Conservation (phyloP, 306 rosid species). For the Begonia peltatifolia region DNA sequence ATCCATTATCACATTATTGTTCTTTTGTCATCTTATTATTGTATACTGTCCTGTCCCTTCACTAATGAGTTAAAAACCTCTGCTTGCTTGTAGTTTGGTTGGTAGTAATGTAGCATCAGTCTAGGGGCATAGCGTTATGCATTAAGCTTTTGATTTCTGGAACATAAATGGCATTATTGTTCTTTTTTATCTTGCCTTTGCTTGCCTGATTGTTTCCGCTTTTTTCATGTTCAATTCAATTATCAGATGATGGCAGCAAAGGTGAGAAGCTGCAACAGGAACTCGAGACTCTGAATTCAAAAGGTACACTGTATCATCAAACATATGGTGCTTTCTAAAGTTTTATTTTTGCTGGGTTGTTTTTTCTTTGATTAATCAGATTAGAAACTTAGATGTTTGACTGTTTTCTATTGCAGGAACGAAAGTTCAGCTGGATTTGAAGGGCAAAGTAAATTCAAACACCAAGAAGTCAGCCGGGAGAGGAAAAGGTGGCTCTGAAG, state of each 20-base stretch:
- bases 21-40: background rate
- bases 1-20: background rate
- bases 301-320: slow-evolving; percentile 35
- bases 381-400: background rate
- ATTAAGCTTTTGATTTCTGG: background rate
- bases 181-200: background rate
- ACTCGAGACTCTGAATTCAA: slow-evolving; percentile 63
- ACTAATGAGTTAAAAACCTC: background rate
- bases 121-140: too few relatives aligned
- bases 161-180: background rate
- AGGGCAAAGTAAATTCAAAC: slow-evolving; percentile 43
- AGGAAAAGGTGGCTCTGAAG: slow-evolving; percentile 36
- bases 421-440: slow-evolving; percentile 69
- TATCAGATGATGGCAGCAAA: slow-evolving; percentile 28
- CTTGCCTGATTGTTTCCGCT: too few relatives aligned
- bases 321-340: slow-evolving; percentile 4
- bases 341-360: background rate
- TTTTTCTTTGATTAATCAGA: background rate
- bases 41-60: background rate
- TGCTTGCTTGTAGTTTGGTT: background rate
- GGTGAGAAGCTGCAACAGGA: slow-evolving; percentile 77
- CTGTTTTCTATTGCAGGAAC: slow-evolving; percentile 24
- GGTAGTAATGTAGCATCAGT: background rate
- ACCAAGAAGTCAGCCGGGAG: slow-evolving; percentile 58
- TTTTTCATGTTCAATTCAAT: background rate